Conservation (phyloP, 139 green algal genomes). For the Gonium pectorale region DNA sequence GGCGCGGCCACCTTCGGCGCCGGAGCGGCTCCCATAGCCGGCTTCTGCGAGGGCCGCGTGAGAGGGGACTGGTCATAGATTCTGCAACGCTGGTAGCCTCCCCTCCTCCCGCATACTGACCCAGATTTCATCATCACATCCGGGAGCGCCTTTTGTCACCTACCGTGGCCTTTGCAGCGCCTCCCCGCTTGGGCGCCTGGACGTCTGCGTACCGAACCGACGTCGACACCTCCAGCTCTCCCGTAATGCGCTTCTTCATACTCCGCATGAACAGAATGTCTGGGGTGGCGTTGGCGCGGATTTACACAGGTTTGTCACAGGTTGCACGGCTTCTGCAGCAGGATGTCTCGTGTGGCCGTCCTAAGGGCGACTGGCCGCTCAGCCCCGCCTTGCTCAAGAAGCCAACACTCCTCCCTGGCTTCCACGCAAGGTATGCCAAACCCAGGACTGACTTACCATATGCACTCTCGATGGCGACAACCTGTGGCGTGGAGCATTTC, state of each 20-base stretch:
- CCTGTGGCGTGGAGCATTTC: neutral
- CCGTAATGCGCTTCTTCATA: constrained; percentile 77
- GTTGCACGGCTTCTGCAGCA: no score
- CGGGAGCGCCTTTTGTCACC: neutral
- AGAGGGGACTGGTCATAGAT: neutral
- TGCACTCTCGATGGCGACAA: constrained; percentile 35
- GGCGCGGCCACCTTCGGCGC: constrained; percentile 1
- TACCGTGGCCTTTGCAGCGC: constrained; percentile 4
- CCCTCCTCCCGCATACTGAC: no score
- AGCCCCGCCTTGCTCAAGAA: no score
- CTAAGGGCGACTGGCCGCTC: no score
- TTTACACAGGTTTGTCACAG: no score
- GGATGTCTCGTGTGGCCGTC: no score
- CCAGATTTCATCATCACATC: no score
- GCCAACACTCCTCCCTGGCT: no score
- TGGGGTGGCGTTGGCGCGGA: neutral
- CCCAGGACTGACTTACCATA: constrained; percentile 20
- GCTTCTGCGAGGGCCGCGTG: neutral
- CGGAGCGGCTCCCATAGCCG: neutral
- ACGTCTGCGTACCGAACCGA: constrained; percentile 69
- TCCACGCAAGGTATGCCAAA: no score
- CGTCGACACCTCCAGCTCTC: constrained; percentile 67
- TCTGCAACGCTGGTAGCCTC: no score
- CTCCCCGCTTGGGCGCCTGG: constrained; percentile 23
- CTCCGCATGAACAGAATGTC: constrained; percentile 83